Evolutionary conservation across 331 rosid genomes (phyloP), one percentile per base, ranked within the genome.

Genomic region (Malus hybrid): DNA sequence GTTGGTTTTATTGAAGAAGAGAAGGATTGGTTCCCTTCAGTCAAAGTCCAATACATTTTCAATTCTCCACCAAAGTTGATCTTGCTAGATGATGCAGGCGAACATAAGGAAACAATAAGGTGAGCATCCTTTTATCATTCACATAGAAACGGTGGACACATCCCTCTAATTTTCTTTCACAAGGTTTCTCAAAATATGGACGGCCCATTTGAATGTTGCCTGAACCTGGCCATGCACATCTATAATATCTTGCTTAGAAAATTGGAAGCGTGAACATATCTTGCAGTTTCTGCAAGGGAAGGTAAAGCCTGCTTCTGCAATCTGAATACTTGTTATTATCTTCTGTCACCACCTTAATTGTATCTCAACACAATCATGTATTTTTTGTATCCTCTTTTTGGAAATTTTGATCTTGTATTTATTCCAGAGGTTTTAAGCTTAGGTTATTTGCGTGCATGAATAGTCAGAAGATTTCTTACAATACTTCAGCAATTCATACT

Each of bases 181-280:
- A 7, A 24, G 10, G 18, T 28, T 15, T 26, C n/a, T 69, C 39
- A 8, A 14, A 48, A 20, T n/a, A 26, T 48, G 22, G 42, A 14
- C 16, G 6, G 44, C 13, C 19, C 63, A 70, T 52, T 53, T 70
- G 15, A 26, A 46, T 19, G 28, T 30, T 28, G 22, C 32, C 63
- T 52, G 18, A 16, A 69, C 42, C 22, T 26, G 24, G 3, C 1
- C 61, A 48, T 28, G 63, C n/a, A 36, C 8, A 30, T 18, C 7
- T 52, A 39, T 52, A 50, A 29, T 30, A 6, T 48, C 26, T 42
- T 46, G 12, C 14, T 44, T 44, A 24, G 24, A 24, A 24, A 94
- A 94, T 76, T 94, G 99, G 99, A 94, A 94, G 81, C 95, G 92
- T 5, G 93, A 94, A 81, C 97, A 94, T 78, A 78, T 94, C 63